phyloP scores from a whole-genome alignment of 495 filamentous ascomycete species.

The Aspergillus kassunensis region DNA sequence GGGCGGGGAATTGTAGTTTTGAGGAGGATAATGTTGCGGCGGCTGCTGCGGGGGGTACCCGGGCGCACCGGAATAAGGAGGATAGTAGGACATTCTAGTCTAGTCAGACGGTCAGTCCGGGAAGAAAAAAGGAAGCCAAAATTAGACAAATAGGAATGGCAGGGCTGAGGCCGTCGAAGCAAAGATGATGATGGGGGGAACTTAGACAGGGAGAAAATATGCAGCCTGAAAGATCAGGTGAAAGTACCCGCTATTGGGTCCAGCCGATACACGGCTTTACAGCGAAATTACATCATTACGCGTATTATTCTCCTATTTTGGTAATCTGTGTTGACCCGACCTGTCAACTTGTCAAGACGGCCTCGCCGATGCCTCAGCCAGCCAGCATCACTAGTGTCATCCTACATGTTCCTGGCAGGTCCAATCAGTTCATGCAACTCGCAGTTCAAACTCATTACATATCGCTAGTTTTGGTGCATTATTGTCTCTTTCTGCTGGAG shows the following conservation, averaged over 20 bases:
- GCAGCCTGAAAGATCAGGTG: slow-evolving; percentile 22
- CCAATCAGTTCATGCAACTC: background rate
- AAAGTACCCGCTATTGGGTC: slow-evolving; percentile 9
- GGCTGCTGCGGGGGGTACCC: slow-evolving; percentile 49
- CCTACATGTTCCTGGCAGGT: background rate
- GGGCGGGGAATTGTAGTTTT: slow-evolving; percentile 32
- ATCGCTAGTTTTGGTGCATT: background rate
- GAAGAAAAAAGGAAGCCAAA: slow-evolving; percentile 3
- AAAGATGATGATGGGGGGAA: slow-evolving; percentile 11
- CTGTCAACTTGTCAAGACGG: background rate
- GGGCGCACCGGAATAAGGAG: slow-evolving; percentile 42
- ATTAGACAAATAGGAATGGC: slow-evolving; percentile 11
- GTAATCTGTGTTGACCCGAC: background rate
- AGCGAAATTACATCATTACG: slow-evolving; percentile 3
- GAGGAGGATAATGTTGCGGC: slow-evolving; percentile 18
- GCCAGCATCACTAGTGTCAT: slow-evolving; percentile 10
- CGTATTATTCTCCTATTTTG: background rate
- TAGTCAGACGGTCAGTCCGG: slow-evolving; percentile 5
- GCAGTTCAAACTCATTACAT: background rate
- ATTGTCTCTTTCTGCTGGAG: background rate
- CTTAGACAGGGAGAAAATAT: slow-evolving; percentile 16
- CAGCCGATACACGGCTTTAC: slow-evolving; percentile 4
- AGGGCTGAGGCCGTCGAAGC: slow-evolving; percentile 6
- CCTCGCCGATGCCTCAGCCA: slow-evolving; percentile 14
- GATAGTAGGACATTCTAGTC: slow-evolving; percentile 49